Evolutionary conservation across 2,329 filamentous ascomycete species (phyloP).

Genomic region (Helotiales sp.): DNA sequence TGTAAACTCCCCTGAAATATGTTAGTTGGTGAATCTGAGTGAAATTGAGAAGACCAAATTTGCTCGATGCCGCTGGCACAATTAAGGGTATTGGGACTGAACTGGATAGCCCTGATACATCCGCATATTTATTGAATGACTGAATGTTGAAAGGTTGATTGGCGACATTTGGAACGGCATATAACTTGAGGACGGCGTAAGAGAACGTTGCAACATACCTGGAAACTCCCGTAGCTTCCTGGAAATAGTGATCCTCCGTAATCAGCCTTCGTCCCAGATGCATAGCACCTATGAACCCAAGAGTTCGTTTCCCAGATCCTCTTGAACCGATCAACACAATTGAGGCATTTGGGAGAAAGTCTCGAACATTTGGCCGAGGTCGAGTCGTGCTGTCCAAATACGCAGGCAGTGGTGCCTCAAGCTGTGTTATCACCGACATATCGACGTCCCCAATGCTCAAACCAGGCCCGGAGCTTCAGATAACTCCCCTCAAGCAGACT

Average conservation of each 20-base stretch:
- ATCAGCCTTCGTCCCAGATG: constrained; percentile 71
- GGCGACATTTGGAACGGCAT: no score
- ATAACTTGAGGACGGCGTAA: not conserved
- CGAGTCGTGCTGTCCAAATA: constrained; percentile 27
- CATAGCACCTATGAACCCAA: constrained; percentile 76
- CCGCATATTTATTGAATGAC: no score
- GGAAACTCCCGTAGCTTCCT: constrained; percentile 61
- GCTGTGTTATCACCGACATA: constrained; percentile 40
- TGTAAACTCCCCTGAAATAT: constrained; percentile 64
- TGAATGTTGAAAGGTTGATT: no score
- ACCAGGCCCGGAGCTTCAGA: not conserved
- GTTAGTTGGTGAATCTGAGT: not conserved
- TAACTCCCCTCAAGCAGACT: no score
- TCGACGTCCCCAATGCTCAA: not conserved
- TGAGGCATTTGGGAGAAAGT: constrained; percentile 59
- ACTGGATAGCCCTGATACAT: no score
- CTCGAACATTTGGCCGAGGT: constrained; percentile 31
- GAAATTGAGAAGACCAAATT: no score
- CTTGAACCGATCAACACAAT: constrained; percentile 75
- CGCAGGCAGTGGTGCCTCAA: constrained; percentile 27
- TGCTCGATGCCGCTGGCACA: no score
- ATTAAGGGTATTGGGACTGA: no score
- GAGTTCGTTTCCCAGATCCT: constrained; percentile 75
- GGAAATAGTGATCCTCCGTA: constrained; percentile 72
- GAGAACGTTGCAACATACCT: constrained; percentile 1